A percentile compares a stretch with the other conserved stretches of the same genome.
These are phyloP conservation scores for Lactifluus piperatus DNA, from an alignment of 768 basidiomycete genomes.

Conservation along the genomic window DNA sequence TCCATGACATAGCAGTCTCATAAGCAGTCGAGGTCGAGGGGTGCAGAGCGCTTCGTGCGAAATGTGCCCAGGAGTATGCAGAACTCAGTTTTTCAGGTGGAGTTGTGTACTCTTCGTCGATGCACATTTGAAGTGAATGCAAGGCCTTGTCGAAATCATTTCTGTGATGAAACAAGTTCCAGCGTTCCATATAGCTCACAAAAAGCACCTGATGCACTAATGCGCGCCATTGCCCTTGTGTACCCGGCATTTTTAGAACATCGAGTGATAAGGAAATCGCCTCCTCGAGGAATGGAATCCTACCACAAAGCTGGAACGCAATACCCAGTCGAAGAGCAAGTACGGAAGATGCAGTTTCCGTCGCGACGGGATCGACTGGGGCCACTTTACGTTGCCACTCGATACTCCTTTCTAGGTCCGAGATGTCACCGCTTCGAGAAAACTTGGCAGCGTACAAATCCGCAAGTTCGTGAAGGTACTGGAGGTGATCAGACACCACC, in stretches of 20 bases:
- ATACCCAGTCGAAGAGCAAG: no score
- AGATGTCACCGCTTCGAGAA: background rate
- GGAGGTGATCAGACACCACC: background rate
- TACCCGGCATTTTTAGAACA: background rate
- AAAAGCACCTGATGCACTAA: no score
- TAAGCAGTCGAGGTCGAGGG: background rate
- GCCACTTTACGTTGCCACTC: background rate
- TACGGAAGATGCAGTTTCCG: no score
- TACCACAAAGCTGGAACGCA: background rate
- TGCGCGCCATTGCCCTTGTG: background rate
- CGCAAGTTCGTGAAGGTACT: background rate
- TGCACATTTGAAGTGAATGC: background rate
- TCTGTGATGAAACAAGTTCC: background rate
- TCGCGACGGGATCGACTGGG: no score
- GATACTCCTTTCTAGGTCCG: background rate
- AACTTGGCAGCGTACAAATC: background rate
- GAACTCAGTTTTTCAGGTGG: background rate
- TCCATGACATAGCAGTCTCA: background rate
- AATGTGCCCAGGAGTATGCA: background rate
- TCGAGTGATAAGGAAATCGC: background rate
- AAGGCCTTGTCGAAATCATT: background rate
- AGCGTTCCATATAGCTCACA: background rate
- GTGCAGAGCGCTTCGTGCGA: background rate
- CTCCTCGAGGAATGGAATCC: background rate
- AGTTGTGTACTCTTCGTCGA: no score